phyloP scores from a whole-genome alignment of 192 early-diverging fungal genomes.

The Pilobolus umbonatus region DNA sequence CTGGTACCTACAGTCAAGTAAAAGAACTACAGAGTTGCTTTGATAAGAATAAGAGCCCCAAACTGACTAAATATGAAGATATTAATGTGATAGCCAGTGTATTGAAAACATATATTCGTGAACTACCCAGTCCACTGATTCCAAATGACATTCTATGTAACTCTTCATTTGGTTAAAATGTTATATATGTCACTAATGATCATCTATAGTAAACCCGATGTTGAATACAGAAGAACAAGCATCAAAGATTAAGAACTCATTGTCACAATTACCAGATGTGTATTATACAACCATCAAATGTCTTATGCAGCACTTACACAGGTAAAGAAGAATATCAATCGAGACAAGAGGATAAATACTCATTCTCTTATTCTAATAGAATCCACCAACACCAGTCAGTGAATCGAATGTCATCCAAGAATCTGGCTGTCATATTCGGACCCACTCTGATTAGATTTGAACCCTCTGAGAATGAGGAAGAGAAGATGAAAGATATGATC shows the following conservation, averaged over 20 bases:
- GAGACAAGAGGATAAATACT: neutral
- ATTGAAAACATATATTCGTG: constrained; percentile 72
- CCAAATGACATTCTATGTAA: constrained; percentile 19
- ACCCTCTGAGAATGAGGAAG: constrained; percentile 52
- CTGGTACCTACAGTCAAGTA: constrained; percentile 63
- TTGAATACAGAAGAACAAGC: constrained; percentile 1
- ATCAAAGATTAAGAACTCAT: constrained; percentile 1
- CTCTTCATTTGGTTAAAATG: neutral
- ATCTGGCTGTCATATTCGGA: constrained; percentile 90
- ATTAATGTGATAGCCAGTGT: constrained; percentile 69
- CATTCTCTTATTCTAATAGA: neutral
- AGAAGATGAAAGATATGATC: constrained; percentile 70
- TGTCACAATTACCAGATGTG: constrained; percentile 49
- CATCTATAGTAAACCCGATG: neutral
- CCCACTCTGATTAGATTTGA: constrained; percentile 72
- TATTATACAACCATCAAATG: constrained; percentile 58
- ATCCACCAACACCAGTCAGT: constrained; percentile 17
- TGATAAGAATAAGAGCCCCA: constrained; percentile 42
- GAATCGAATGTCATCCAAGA: constrained; percentile 90
- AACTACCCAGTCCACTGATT: constrained; percentile 64
- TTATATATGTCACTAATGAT: too few species aligned
- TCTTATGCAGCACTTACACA: constrained; percentile 61
- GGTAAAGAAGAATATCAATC: constrained; percentile 18
- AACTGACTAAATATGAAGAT: constrained; percentile 52
- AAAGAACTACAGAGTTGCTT: constrained; percentile 58